Evolutionary conservation across 78 protist species (phyloP).

Genomic region (Andalucia godoyi): DNA sequence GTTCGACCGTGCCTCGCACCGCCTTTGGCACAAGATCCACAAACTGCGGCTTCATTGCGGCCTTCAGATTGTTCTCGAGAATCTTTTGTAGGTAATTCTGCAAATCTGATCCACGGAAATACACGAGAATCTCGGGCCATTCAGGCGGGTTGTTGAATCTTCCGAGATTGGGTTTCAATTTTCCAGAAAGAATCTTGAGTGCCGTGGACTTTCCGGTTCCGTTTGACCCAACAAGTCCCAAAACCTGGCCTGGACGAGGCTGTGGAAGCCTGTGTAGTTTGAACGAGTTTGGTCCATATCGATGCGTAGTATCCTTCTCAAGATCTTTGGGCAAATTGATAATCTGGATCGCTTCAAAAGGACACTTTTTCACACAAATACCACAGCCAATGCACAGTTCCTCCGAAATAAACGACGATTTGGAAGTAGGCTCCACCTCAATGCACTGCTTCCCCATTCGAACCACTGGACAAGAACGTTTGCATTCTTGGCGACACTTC

Average conservation of each 20-base stretch:
- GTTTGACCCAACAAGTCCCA: conserved; percentile 98
- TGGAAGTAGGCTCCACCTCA: conserved; percentile 76
- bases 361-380: conserved; percentile 97
- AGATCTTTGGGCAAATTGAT: conserved; percentile 95
- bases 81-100: conserved; percentile 89
- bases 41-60: conserved; percentile 97
- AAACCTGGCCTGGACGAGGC: conserved; percentile 98
- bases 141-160: conserved; percentile 66
- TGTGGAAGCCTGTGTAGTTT: conserved; percentile 96
- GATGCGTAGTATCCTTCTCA: conserved; percentile 81
- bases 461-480: conserved; percentile 93
- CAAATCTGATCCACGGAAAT: conserved; percentile 97
- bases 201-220: conserved; percentile 99
- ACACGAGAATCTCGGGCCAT: conserved; percentile 93
- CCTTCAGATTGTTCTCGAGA: conserved; percentile 86
- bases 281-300: conserved; percentile 97
- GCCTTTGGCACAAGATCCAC: conserved; percentile 94
- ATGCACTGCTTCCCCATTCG: conserved; percentile 93
- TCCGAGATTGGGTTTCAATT: conserved; percentile 98
- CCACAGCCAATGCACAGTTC: conserved; percentile 98
- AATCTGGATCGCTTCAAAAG: conserved; percentile 96
- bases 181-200: conserved; percentile 90
- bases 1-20: conserved; percentile 76
- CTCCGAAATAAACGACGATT: conserved; percentile 86
- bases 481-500: conserved; percentile 94